Evolutionary conservation across 2,329 filamentous ascomycete genomes (phyloP).

Genomic region (Fusarium aywerte): DNA sequence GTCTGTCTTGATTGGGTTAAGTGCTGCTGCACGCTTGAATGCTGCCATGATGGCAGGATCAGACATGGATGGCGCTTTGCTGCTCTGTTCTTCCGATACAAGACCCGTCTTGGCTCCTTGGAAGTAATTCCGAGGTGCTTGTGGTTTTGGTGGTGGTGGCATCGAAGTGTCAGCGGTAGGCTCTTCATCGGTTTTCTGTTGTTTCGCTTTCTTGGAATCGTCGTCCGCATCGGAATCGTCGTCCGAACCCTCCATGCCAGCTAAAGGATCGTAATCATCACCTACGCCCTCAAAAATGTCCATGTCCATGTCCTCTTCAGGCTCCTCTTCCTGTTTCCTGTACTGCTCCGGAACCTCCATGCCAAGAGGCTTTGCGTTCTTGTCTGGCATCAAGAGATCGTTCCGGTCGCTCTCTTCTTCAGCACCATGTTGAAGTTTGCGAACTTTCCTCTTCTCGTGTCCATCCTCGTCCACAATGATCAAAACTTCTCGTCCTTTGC

Average conservation of each 20-base stretch:
- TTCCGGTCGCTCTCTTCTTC: conserved; percentile 52
- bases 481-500: conserved; percentile 70
- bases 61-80: conserved; percentile 66
- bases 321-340: conserved; percentile 56
- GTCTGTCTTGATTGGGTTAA: conserved; percentile 61
- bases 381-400: conserved; percentile 64
- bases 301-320: conserved; percentile 65
- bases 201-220: conserved; percentile 42
- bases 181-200: conserved; percentile 38
- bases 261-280: conserved; percentile 75
- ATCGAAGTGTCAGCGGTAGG: conserved; percentile 49
- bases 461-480: conserved; percentile 75
- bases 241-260: conserved; percentile 63
- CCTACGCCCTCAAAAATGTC: conserved; percentile 74
- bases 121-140: conserved; percentile 68
- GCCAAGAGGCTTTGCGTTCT: conserved; percentile 67
- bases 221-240: conserved; percentile 58
- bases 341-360: conserved; percentile 74
- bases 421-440: conserved; percentile 59
- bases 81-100: conserved; percentile 62
- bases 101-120: conserved; percentile 66
- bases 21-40: conserved; percentile 82
- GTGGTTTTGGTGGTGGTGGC: conserved; percentile 59
- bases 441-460: conserved; percentile 72
- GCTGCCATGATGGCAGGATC: conserved; percentile 86